Percentiles rank a stretch among this genome's conserved stretches.
Conservation (phyloP, 192 early-diverging fungal genomes). For the Coemansia sp. region DNA sequence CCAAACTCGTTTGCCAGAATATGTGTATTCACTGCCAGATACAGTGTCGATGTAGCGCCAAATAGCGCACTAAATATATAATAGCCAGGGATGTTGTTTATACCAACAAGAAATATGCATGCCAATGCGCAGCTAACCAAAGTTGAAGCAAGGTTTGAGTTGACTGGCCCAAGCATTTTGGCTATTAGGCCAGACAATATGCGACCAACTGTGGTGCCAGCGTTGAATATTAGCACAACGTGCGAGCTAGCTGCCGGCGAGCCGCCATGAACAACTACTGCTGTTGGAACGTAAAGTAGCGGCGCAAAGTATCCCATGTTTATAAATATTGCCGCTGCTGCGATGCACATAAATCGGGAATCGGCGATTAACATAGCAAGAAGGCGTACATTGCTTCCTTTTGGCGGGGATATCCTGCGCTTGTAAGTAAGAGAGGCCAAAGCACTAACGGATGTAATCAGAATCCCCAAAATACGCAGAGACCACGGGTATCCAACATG, state of each 20-base stretch:
- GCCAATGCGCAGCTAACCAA: conserved; percentile 6
- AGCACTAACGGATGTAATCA: conserved; percentile 3
- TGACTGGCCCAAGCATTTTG: conserved; percentile 2
- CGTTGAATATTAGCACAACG: conserved; percentile 20
- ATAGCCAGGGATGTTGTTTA: conserved; percentile 10
- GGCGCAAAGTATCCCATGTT: conserved; percentile 31
- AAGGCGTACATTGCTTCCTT: conserved; percentile 5
- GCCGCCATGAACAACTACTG: conserved; percentile 5
- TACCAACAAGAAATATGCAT: conserved; percentile 9
- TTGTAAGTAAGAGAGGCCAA: conserved; percentile 12
- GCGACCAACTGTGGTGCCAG: conserved; percentile 18
- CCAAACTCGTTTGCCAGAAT: conserved; percentile 22
- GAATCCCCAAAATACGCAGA: conserved; percentile 12
- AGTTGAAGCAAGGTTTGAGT: conserved; percentile 13
- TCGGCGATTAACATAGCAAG: neutral
- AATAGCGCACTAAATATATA: conserved; percentile 15
- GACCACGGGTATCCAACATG: conserved; percentile 18
- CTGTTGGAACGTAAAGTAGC: conserved; percentile 16
- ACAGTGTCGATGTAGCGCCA: conserved; percentile 14
- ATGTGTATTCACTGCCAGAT: conserved; percentile 20
- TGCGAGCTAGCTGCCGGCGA: neutral
- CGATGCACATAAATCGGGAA: conserved; percentile 16
- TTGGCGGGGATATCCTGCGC: conserved; percentile 9
- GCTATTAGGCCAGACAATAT: conserved; percentile 9
- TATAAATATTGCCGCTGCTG: conserved; percentile 7